A percentile compares a stretch with the other conserved stretches of the same genome.
phyloP scores from a whole-genome alignment of 495 filamentous ascomycete genomes.

The Lophiostoma macrostomum region DNA sequence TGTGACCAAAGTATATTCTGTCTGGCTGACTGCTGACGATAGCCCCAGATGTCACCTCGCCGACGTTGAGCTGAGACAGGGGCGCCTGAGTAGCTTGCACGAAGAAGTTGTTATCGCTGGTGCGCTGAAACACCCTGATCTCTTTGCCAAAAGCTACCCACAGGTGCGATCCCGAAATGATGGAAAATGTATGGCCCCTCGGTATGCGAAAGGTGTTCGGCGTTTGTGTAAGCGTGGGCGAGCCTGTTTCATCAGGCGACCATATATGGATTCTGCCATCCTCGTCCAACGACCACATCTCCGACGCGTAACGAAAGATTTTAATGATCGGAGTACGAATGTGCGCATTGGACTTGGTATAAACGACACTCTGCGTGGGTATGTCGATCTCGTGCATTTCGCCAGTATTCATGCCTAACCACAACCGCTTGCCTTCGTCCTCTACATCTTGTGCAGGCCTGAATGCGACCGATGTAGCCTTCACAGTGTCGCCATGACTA shows the following conservation, averaged over 20 bases:
- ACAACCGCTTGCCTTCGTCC: slow-evolving; percentile 79
- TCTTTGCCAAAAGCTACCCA: slow-evolving; percentile 91
- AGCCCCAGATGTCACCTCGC: slow-evolving; percentile 85
- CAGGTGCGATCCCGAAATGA: slow-evolving; percentile 72
- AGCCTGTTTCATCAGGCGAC: slow-evolving; percentile 72
- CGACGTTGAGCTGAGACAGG: slow-evolving; percentile 62
- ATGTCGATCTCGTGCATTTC: slow-evolving; percentile 89
- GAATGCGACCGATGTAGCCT: slow-evolving; percentile 76
- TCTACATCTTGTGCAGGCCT: slow-evolving; percentile 70
- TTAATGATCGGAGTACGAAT: slow-evolving; percentile 78
- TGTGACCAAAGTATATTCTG: slow-evolving; percentile 85
- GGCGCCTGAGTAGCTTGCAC: slow-evolving; percentile 72
- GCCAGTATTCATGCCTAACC: slow-evolving; percentile 84
- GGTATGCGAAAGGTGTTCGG: slow-evolving; percentile 68
- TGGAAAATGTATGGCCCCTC: slow-evolving; percentile 81
- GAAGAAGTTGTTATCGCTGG: slow-evolving; percentile 59
- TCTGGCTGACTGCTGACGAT: slow-evolving; percentile 70
- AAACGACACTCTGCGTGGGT: slow-evolving; percentile 60
- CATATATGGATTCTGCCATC: slow-evolving; percentile 84
- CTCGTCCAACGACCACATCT: slow-evolving; percentile 94
- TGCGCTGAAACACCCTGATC: slow-evolving; percentile 77
- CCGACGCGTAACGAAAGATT: slow-evolving; percentile 79
- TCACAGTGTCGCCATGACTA: slow-evolving; percentile 73
- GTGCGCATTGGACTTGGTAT: slow-evolving; percentile 67
- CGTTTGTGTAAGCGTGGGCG: slow-evolving; percentile 66